phyloP scores from a whole-genome alignment of 1,139 yeast genomes.

The Suhomyces taliae region DNA sequence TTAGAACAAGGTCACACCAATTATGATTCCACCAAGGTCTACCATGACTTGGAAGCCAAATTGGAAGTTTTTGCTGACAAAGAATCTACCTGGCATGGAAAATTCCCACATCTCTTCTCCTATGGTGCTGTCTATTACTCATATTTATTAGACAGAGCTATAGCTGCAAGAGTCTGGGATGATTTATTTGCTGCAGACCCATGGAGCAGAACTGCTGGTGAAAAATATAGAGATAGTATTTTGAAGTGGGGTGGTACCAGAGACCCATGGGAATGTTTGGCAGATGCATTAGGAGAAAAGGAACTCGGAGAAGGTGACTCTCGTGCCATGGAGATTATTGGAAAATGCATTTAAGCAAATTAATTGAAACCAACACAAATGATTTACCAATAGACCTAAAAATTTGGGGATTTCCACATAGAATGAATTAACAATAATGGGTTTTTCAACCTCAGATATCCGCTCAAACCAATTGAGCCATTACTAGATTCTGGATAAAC shows the following conservation, averaged over 20 bases:
- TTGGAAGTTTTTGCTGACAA: conserved; percentile 59
- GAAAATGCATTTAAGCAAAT: conserved; percentile 5
- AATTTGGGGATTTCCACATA: no score
- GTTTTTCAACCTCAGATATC: no score
- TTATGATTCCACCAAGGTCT: conserved; percentile 53
- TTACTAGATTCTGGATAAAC: no score
- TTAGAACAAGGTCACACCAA: conserved; percentile 7
- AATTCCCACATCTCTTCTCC: conserved; percentile 88
- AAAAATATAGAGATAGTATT: conserved; percentile 65
- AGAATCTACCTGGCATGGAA: conserved; percentile 87
- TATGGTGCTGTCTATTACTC: conserved; percentile 96
- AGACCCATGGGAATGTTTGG: conserved; percentile 86
- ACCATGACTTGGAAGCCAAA: conserved; percentile 63
- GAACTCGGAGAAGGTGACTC: conserved; percentile 66
- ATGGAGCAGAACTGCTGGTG: conserved; percentile 70
- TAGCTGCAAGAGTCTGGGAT: conserved; percentile 84
- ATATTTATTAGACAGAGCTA: conserved; percentile 87
- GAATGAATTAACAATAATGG: no score
- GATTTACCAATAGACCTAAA: no score
- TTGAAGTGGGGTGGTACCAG: conserved; percentile 92
- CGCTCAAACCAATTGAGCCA: no score
- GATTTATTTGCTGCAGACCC: conserved; percentile 71
- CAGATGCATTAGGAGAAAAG: conserved; percentile 70
- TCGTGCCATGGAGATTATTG: conserved; percentile 72
- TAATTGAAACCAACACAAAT: no score